phyloP scores from a whole-genome alignment of 2,329 filamentous ascomycete genomes.

The Hymenoscyphus repandus region DNA sequence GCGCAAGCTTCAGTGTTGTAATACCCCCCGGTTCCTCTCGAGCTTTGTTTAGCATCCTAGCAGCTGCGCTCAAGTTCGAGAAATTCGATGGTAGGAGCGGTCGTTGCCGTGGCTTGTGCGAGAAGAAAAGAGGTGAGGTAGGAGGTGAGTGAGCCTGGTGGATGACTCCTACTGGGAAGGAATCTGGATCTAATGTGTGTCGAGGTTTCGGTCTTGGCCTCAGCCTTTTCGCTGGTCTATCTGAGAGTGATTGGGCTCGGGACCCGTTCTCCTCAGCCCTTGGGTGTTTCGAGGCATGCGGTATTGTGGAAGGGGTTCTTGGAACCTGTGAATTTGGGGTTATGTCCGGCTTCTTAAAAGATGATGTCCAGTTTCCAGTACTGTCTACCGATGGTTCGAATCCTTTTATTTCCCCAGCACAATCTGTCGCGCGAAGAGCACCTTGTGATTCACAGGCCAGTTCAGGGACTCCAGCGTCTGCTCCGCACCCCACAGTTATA shows the following conservation, averaged over 20 bases:
- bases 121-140: slow-evolving; percentile 49
- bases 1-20: slow-evolving; percentile 51
- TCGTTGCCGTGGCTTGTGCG: slow-evolving; percentile 36
- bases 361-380: background rate
- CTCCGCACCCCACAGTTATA: no score
- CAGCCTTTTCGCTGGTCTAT: slow-evolving; percentile 27
- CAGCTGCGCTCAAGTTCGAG: slow-evolving; percentile 16
- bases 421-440: background rate
- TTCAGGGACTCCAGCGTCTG: no score
- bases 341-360: slow-evolving; percentile 9
- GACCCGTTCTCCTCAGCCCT: slow-evolving; percentile 15
- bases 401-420: background rate
- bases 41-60: slow-evolving; percentile 22
- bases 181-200: slow-evolving; percentile 34
- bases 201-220: slow-evolving; percentile 26
- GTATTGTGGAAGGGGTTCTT: background rate
- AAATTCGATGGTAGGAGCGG: slow-evolving; percentile 38
- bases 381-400: background rate
- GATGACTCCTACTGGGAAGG: slow-evolving; percentile 19
- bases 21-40: slow-evolving; percentile 31
- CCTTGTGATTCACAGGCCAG: no score
- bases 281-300: slow-evolving; percentile 23
- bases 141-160: slow-evolving; percentile 24
- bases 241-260: slow-evolving; percentile 13
- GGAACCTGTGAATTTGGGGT: background rate